Conservation (phyloP, 2,329 filamentous ascomycete genomes). For the Aureobasidium sp. region DNA sequence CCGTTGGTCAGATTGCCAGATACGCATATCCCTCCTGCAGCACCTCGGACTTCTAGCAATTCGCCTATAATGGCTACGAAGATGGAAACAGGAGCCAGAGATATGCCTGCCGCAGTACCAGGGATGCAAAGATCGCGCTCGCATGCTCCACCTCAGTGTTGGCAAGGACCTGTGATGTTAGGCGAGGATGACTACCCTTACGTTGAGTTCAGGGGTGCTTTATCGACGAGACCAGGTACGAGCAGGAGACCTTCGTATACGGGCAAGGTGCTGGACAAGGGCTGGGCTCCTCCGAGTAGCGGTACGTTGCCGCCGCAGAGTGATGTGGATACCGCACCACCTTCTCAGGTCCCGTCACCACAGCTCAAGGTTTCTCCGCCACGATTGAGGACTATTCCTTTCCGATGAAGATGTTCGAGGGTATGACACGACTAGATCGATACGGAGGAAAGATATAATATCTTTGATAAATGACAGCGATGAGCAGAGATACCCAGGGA, state of each 20-base stretch:
- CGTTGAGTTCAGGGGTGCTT: neutral
- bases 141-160: neutral
- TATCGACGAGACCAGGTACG: neutral
- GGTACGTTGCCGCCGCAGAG: constrained; percentile 5
- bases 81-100: neutral
- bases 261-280: neutral
- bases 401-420: neutral
- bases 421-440: neutral
- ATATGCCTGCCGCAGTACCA: neutral
- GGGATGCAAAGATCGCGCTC: neutral
- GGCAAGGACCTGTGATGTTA: neutral
- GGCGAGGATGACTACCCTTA: neutral
- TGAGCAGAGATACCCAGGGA: neutral
- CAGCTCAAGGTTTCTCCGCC: neutral
- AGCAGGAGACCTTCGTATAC: neutral
- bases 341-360: neutral
- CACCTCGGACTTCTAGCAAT: neutral
- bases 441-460: neutral
- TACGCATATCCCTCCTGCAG: neutral
- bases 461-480: neutral
- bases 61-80: neutral
- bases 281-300: neutral
- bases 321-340: constrained; percentile 7
- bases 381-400: neutral
- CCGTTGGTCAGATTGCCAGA: neutral